A percentile compares a stretch with the other conserved stretches of the same genome.
phyloP scores from a whole-genome alignment of 306 rosid species.

The Chamaecrista fasciculata region DNA sequence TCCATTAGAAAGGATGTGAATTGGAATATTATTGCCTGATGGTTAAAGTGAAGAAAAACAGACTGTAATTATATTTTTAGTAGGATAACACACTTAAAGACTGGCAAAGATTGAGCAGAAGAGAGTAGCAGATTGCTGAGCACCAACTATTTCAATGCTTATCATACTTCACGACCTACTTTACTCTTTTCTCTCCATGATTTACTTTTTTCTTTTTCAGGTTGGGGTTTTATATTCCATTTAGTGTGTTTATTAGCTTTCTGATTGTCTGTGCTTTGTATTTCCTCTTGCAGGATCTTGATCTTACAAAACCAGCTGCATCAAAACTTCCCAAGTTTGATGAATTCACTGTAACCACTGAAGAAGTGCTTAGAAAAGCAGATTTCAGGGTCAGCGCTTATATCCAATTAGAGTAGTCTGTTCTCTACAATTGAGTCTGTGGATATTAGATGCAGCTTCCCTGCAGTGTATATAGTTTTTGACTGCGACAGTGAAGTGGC shows the following conservation, averaged over 20 bases:
- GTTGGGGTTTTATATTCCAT: background rate
- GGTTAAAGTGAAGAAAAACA: too few relatives aligned
- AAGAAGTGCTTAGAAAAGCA: slow-evolving; percentile 50
- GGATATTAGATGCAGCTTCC: background rate
- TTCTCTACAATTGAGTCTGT: slow-evolving; percentile 1
- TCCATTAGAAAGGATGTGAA: background rate
- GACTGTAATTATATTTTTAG: too few relatives aligned
- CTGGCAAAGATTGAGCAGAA: background rate
- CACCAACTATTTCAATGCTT: slow-evolving; percentile 3
- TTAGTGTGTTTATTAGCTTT: slow-evolving; percentile 11
- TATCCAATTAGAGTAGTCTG: slow-evolving; percentile 8
- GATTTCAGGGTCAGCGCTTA: slow-evolving; percentile 49
- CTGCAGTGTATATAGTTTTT: background rate
- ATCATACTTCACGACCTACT: background rate
- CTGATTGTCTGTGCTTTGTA: slow-evolving; percentile 23
- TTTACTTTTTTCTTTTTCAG: background rate
- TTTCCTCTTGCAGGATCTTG: slow-evolving; percentile 40
- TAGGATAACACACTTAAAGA: too few relatives aligned
- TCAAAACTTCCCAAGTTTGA: background rate
- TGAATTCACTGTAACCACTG: slow-evolving; percentile 41
- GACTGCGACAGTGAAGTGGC: slow-evolving; percentile 4
- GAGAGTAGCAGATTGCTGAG: background rate
- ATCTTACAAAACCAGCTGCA: slow-evolving; percentile 43
- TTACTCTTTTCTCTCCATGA: background rate
- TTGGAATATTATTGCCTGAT: too few relatives aligned